Evolutionary conservation across 768 basidiomycete genomes (phyloP), one percentile per base, ranked within the genome.

Genomic region (Favolaschia claudopus): DNA sequence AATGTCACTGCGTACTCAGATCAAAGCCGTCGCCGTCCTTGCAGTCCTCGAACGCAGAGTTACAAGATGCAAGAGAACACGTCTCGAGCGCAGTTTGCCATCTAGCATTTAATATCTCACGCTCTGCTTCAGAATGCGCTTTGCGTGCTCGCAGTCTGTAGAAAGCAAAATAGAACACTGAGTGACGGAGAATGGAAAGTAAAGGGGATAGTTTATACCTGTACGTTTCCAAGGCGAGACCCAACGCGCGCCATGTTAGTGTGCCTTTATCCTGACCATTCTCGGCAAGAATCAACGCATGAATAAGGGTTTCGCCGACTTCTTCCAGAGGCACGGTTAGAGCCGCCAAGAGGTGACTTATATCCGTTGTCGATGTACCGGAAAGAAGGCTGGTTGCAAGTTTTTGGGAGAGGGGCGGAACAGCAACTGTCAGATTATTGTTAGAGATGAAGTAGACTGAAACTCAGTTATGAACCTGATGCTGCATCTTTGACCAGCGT

Each of bases 61-160:
- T 82, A 58, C 82, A 86, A 0, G 89, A 84, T 20, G 74, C 72
- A 15, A 93, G 54, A 7, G 89, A 88, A 61, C 85, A 85, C 48
- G 91, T 81, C 53, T 92, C 88, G 51, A 86, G 86, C 4, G 84
- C 83, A n/a, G 82, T 80, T 63, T 78, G 77, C 82, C 85, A 88
- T n/a, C 85, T 80, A 2, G 71, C 73, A 22, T 75, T 74, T 24
- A 85, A 65, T 5, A 71, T 55, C 10, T 80, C 76, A 44, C 76
- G 77, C 17, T 84, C 82, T 20, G 55, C 45, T 52, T 72, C 70
- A 28, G 64, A 52, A n/a, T 47, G 39, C 55, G 40, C 20, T 20
- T 46, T 62, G 22, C 31, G 40, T 9, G 63, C 59, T 46, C 63
- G 62, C 43, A 37, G 49, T 52, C 69, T 66, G 22, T 14, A 14